phyloP scores from a whole-genome alignment of 371 early-diverging fungal genomes.

The Apophysomyces trapeziformis region DNA sequence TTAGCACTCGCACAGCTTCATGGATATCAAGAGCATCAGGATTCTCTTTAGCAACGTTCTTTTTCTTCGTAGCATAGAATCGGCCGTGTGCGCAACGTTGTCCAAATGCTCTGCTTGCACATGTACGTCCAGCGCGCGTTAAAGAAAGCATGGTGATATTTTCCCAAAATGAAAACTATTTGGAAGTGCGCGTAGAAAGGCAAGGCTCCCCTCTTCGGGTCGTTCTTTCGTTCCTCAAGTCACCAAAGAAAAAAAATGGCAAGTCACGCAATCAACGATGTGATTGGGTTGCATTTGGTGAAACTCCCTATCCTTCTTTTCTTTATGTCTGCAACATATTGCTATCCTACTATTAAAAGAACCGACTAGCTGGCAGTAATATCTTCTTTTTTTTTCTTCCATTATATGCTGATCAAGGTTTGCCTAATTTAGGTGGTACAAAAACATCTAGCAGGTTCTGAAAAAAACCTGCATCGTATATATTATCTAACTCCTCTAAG shows the following conservation, averaged over 20 bases:
- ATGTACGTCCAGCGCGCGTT: slow-evolving; percentile 2
- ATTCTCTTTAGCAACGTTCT: slow-evolving; percentile 26
- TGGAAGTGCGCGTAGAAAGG: too few species aligned
- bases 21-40: slow-evolving; percentile 48
- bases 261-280: too few species aligned
- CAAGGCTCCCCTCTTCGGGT: too few species aligned
- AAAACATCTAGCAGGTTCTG: slow-evolving; percentile 52
- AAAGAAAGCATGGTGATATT: not conserved
- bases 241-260: too few species aligned
- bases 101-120: not conserved
- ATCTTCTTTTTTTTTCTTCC: too few species aligned
- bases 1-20: slow-evolving; percentile 46
- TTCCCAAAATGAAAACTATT: too few species aligned
- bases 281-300: too few species aligned
- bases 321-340: too few species aligned
- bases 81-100: slow-evolving; percentile 8
- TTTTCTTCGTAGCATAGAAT: slow-evolving; percentile 41
- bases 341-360: too few species aligned
- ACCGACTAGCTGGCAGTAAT: too few species aligned
- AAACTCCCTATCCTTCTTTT: too few species aligned
- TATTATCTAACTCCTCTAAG: slow-evolving; percentile 65
- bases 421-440: slow-evolving; percentile 30
- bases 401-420: not conserved
- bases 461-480: slow-evolving; percentile 65
- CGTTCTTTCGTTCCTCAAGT: too few species aligned